Base-by-base conservation (phyloP, 768 basidiomycete species). In the Heimioporus sp. region DNA sequence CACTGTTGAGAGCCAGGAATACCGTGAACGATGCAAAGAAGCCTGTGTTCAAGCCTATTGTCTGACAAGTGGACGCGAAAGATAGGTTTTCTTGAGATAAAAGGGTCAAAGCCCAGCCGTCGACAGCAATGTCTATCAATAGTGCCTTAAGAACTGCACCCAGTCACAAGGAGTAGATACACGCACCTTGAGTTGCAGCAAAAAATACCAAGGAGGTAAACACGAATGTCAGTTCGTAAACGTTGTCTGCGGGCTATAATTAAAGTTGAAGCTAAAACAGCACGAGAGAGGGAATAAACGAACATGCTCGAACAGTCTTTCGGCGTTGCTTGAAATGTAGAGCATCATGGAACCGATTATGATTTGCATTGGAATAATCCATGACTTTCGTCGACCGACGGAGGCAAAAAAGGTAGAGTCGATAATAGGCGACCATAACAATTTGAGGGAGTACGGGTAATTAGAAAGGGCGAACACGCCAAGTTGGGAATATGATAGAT, bases 351-450 rank as follows among this genome's bases (percentile, higher is more conserved):
- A 76, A 38, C 93, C 97, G 45, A 98, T 89, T 57, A 93, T 83
- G 31, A 86, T 67, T 68, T 99, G 97, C 80, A 99, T 97, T 40
- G 97, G 97, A 55, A 98, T 87, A 59, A 99, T 98, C 97, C 97
- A 99, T 55, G 92, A 94, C 71, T 98, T 99, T 57, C 97, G 80
- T 45, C 97, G 86, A n/a, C 97, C 97, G 55, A 95, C 59, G 38
- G 82, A 86, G 35, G 82, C 73, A 62, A 87, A 76, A 69, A 88
- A 99, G 57, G 88, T 75, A 2, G 96, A 90, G 65, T 99, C 97
- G 49, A 99, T 92, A 55, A 99, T 87, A 46, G 97, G 97, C 8
- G 93, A 96, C 95, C 96, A 98, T 57, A 98, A 70, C 54, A 99
- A 71, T 73, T 99, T 99, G 63, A 99, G 82, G 19, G 93, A 97